Evolutionary conservation across 768 basidiomycete genomes (phyloP), one percentile per base, ranked within the genome.

Genomic region (Cystobasidium ongulense): DNA sequence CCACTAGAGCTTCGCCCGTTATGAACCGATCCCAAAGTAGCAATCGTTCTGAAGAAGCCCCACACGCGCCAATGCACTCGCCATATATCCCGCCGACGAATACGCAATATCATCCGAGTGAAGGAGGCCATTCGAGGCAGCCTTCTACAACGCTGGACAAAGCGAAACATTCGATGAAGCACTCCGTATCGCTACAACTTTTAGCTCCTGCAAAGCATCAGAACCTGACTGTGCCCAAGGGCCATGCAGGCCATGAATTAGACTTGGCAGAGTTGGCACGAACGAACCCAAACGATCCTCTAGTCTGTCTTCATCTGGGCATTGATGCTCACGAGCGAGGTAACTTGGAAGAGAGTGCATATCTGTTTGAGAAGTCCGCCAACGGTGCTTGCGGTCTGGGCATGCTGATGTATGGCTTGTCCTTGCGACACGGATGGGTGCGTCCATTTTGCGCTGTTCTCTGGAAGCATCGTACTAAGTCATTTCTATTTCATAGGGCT

Each of bases 401-500:
- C 21, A 93, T 92, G 91, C 81, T 94, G 74, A 91, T 95, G 90
- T 93, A 89, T 86, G 92, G 92, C 0, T 82, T 95, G 50, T 84
- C 90, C 35, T 82, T 92, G 78, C 84, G 92, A 64, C 90, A 92
- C 80, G 92, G 91, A 1, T 95, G 92, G 92, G 92, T 92, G 1
- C 87, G 88, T 76, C 50, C 13, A 5, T 1, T 18, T 27, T 8
- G 33, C 17, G 38, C 23, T 21, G n/a, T 11, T 50, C n/a, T 8
- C 10, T 50, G n/a, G 15, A 17, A 8, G 46, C 7, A 50, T 4
- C n/a, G 4, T 21, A 17, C 71, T 63, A 18, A 27, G 10, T 17
- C n/a, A 21, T 50, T 4, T 17, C 18, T 3, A 13, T n/a, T 31
- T 7, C 21, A 10, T 68, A 78, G 77, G 78, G 78, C 33, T 78